Conservation (phyloP, 306 rosid species). For the Citrullus mucosospermus region DNA sequence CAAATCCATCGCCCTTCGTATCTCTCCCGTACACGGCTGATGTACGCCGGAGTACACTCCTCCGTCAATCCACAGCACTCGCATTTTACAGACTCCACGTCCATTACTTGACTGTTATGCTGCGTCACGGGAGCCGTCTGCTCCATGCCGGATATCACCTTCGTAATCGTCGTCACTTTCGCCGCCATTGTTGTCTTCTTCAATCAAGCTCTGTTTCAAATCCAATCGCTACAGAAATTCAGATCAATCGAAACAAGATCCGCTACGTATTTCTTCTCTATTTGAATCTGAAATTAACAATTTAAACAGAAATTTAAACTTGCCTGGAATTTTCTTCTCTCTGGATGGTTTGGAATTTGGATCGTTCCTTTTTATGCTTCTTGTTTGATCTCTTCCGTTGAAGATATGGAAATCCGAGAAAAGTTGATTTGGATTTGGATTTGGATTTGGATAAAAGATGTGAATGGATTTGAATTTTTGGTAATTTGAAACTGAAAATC, state of each 20-base stretch:
- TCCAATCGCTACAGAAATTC: neutral
- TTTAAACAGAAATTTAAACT: neutral
- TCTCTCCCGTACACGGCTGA: slow-evolving; percentile 38
- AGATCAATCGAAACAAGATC: neutral
- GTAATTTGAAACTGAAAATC: neutral
- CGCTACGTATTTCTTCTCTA: neutral
- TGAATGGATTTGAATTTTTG: neutral
- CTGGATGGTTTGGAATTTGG: neutral
- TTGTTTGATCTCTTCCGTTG: neutral
- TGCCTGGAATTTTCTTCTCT: slow-evolving; percentile 8
- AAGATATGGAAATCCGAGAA: neutral
- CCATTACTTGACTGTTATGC: slow-evolving; percentile 4
- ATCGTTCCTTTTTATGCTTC: neutral
- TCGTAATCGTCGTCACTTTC: neutral
- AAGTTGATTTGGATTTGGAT: neutral
- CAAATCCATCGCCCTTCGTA: slow-evolving; percentile 70
- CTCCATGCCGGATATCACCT: slow-evolving; percentile 12
- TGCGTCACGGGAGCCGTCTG: neutral
- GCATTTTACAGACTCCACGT: slow-evolving; percentile 41
- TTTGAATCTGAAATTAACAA: neutral
- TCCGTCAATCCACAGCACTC: slow-evolving; percentile 61
- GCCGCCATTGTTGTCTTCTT: slow-evolving; percentile 8
- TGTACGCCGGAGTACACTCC: slow-evolving; percentile 65
- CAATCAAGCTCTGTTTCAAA: neutral
- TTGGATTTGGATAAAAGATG: neutral